These are phyloP conservation scores for Malus sylvestris DNA, from an alignment of 306 rosid genomes.

Conservation along the genomic window DNA sequence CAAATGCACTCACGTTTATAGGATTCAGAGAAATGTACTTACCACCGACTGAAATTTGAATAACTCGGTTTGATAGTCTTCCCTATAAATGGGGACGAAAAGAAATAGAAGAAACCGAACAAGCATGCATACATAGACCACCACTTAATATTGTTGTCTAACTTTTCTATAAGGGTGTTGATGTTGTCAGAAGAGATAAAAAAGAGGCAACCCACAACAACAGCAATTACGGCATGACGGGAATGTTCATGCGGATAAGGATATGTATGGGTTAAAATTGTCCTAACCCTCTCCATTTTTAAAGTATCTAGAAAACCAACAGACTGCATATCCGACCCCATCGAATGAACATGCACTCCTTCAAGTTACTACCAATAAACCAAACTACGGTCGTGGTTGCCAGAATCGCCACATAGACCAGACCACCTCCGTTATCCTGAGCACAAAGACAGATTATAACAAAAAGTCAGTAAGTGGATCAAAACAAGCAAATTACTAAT, in stretches of 20 bases:
- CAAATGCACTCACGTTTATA: not conserved
- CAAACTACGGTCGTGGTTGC: conserved; percentile 11
- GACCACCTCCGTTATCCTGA: conserved; percentile 35
- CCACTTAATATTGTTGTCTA: conserved; percentile 92
- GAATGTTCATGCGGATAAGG: conserved; percentile 98
- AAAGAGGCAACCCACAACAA: conserved; percentile 86
- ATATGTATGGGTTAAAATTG: conserved; percentile 66
- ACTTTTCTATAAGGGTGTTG: conserved; percentile 79
- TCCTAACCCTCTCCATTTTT: conserved; percentile 91
- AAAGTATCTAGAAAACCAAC: conserved; percentile 61
- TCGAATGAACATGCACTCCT: conserved; percentile 13
- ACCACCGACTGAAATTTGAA: conserved; percentile 98
- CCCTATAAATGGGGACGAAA: conserved; percentile 92
- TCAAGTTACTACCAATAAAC: conserved; percentile 19
- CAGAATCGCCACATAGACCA: conserved; percentile 18
- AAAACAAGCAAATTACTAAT: not conserved
- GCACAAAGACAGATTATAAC: not conserved
- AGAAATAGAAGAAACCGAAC: conserved; percentile 93
- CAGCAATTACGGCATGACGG: conserved; percentile 94
- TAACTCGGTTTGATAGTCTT: conserved; percentile 96
- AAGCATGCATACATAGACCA: conserved; percentile 93
- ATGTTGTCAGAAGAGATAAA: conserved; percentile 96
- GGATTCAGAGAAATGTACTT: conserved; percentile 27
- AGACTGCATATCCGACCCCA: conserved; percentile 54
- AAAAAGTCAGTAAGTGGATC: not conserved